Base-by-base conservation (phyloP, 1,139 yeast species). In the Suhomyces taliae region DNA sequence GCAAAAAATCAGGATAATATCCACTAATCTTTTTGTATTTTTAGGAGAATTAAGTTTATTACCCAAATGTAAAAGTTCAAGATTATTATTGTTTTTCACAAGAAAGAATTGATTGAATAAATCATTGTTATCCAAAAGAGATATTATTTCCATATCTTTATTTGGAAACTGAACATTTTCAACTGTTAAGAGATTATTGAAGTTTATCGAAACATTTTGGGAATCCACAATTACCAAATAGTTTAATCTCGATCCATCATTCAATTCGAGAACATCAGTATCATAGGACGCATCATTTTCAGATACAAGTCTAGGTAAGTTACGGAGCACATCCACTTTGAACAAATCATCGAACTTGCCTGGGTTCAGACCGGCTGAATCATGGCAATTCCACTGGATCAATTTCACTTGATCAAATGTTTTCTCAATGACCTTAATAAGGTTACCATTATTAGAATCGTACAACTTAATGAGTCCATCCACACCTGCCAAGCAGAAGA, bases 401-500 rank as follows among this genome's bases (percentile, higher is more conserved):
- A 64, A 58, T 10, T 54, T 56, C 15, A 72, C 58, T 29, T 56
- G 49, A 10, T 50, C 47, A 27, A 61, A 62, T 9, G 50, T 47
- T 32, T 53, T 56, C 24, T 47, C 53, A 34, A 66, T 53, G 19
- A 49, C 56, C 38, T 65, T 63, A 14, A 77, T 53, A 39, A 75
- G 58, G 10, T 62, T 65, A 0, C 85, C 85, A 34, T 67, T 73
- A 54, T 79, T 77, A 7, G 82, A 67, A 52, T 78, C 81, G 50
- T 77, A 78, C 5, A 81, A 62, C 52, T 77, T 73, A 40, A 76
- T 72, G 11, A 66, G 56, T 2, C 72, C 70, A 52, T 79, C 83
- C 1, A 63, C 52, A 2, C 82, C 81, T 1, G 76, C 60, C 12
- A 79, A 64, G 27, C 78, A 79, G 49, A 82, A 70, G 46, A 60